Evolutionary conservation across 306 rosid genomes (phyloP).

Genomic region (Quercus gilva): DNA sequence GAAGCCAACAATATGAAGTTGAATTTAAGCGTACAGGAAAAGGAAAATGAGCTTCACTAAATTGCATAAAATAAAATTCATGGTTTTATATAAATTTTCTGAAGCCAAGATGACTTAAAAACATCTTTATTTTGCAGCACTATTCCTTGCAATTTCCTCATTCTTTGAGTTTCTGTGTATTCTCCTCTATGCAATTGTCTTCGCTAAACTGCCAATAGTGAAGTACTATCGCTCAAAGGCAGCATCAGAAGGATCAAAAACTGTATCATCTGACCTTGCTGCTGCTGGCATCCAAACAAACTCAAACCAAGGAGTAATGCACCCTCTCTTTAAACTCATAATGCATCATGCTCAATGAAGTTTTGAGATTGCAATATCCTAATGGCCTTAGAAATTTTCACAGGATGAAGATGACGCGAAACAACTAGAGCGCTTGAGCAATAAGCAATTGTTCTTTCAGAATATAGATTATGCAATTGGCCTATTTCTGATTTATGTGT

Average conservation of each 20-base stretch:
- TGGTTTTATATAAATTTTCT: neutral
- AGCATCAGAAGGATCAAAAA: constrained; percentile 78
- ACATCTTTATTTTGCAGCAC: constrained; percentile 46
- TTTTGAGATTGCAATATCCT: neutral
- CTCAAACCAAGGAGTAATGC: constrained; percentile 36
- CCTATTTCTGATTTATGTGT: constrained; percentile 52
- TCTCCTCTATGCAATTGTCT: constrained; percentile 58
- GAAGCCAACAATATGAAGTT: neutral
- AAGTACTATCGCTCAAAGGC: constrained; percentile 79
- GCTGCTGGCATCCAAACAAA: constrained; percentile 60
- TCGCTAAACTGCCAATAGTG: constrained; percentile 75
- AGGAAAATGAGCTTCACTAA: no score
- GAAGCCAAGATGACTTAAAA: neutral
- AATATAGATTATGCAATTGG: constrained; percentile 61
- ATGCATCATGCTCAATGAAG: neutral
- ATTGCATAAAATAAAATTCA: no score
- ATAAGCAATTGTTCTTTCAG: constrained; percentile 42
- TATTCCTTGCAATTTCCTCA: constrained; percentile 59
- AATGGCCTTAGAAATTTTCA: neutral
- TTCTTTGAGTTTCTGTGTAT: constrained; percentile 60
- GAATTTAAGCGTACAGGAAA: neutral
- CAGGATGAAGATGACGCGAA: constrained; percentile 41
- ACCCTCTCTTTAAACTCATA: neutral
- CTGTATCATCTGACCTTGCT: constrained; percentile 81
- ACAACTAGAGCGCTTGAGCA: constrained; percentile 41